These are phyloP conservation scores for Rhizopogon vinicolor DNA, from an alignment of 768 basidiomycete genomes.

Conservation along the genomic window DNA sequence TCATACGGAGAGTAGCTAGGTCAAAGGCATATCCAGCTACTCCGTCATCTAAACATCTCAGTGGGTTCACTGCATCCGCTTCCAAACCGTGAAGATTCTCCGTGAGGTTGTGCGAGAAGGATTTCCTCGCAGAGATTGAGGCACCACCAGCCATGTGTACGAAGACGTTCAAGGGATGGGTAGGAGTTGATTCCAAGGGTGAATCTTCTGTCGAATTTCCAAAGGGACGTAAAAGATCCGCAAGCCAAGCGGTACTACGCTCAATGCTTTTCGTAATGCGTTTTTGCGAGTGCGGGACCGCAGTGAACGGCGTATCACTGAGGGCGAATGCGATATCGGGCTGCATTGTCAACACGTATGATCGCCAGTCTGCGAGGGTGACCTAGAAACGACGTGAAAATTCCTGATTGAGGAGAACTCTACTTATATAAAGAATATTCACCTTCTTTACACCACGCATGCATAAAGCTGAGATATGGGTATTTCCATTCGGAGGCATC, in stretches of 20 bases:
- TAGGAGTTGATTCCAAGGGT: neutral
- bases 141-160: conserved; percentile 68
- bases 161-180: conserved; percentile 44
- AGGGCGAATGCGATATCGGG: conserved; percentile 74
- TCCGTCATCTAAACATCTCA: conserved; percentile 60
- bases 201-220: neutral
- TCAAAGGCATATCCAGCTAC: conserved; percentile 70
- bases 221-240: conserved; percentile 40
- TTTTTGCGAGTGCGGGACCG: conserved; percentile 70
- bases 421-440: conserved; percentile 6
- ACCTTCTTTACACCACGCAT: conserved; percentile 73
- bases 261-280: conserved; percentile 74
- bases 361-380: conserved; percentile 48
- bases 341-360: conserved; percentile 44
- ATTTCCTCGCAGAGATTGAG: conserved; percentile 50
- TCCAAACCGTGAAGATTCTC: conserved; percentile 57
- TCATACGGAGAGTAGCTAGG: conserved; percentile 42
- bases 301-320: conserved; percentile 63
- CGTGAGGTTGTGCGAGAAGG: conserved; percentile 54
- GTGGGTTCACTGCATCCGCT: conserved; percentile 43
- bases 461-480: conserved; percentile 50
- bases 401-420: neutral
- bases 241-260: conserved; percentile 61
- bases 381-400: conserved; percentile 36
- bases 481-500: conserved; percentile 70